Conservation (phyloP, 2,329 filamentous ascomycete genomes). For the Ceratocystis lukuohia region DNA sequence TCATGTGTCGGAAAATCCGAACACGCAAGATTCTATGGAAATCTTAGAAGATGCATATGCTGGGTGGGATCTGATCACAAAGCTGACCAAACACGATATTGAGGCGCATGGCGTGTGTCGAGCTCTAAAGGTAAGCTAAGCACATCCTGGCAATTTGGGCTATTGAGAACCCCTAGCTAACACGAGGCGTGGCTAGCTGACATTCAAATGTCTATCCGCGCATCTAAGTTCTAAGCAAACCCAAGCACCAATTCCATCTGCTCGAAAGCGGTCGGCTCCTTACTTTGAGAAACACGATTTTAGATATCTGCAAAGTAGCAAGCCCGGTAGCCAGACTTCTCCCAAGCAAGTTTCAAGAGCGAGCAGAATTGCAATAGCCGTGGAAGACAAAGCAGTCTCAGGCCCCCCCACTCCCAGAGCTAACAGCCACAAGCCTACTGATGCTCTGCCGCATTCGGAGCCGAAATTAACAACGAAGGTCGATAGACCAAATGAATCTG, state of each 20-base stretch:
- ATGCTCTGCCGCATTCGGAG: background rate
- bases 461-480: background rate
- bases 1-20: slow-evolving; percentile 67
- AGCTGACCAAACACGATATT: slow-evolving; percentile 69
- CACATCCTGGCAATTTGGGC: slow-evolving; percentile 24
- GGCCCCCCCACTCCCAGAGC: background rate
- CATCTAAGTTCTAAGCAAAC: slow-evolving; percentile 37
- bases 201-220: slow-evolving; percentile 75
- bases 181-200: slow-evolving; percentile 35
- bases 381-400: background rate
- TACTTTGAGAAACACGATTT: slow-evolving; percentile 1
- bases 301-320: slow-evolving; percentile 9
- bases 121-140: slow-evolving; percentile 50
- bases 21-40: slow-evolving; percentile 60
- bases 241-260: background rate
- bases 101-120: slow-evolving; percentile 76
- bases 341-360: slow-evolving; percentile 23
- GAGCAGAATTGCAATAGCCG: background rate
- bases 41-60: slow-evolving; percentile 74
- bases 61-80: slow-evolving; percentile 68
- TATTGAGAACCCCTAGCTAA: slow-evolving; percentile 3
- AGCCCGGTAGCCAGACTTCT: slow-evolving; percentile 23
- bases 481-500: background rate
- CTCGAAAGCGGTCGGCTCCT: slow-evolving; percentile 10
- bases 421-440: background rate